Evolutionary conservation across 2,329 filamentous ascomycete genomes (phyloP), one percentile per base, ranked within the genome.

Genomic region (Akanthomyces dipterigenus): DNA sequence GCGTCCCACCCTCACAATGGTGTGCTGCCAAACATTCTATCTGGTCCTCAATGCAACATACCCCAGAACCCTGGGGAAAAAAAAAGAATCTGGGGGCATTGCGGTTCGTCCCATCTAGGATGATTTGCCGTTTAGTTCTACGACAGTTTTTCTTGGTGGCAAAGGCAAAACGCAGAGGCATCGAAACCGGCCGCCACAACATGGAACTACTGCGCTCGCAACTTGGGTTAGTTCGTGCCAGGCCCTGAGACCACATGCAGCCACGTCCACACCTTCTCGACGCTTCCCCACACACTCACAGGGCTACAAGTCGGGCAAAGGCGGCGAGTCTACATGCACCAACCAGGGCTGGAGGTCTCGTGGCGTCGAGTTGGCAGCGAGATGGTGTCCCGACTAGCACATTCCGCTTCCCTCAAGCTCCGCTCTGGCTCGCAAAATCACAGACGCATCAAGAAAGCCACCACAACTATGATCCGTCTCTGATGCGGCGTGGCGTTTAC

Each of bases 1-100:
- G 31, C 9, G 22, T 38, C 56, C 56, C 56, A 48, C 56, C 56
- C 24, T 48, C 48, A 38, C 56, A 57, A 45, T 50, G 45, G 36
- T 43, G 36, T n/a, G 34, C n/a, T 43, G 18, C n/a, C 3, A 38
- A 38, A 50, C 43, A 56, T 22, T 26, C 55, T 28, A 14, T 43
- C 20, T 20, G 16, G 54, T 48, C 9, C 34, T 24, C 46, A 59
- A 43, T 53, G 48, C 56, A 36, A 51, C 56, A 36, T 51, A 45
- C 56, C 56, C 56, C 56, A 53, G 48, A 59, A 34, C 18, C n/a
- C 28, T 18, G 36, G n/a, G n/a, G n/a, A n/a, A n/a, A n/a, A n/a
- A 22, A 51, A 53, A 31, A 36, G 38, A 59, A 14, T 43, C 26
- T 53, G 31, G 56, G 36, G 34, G n/a, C 14, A 31, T 8, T 18